phyloP scores from a whole-genome alignment of 371 early-diverging fungal genomes.

The Astathelohania contejeani region DNA sequence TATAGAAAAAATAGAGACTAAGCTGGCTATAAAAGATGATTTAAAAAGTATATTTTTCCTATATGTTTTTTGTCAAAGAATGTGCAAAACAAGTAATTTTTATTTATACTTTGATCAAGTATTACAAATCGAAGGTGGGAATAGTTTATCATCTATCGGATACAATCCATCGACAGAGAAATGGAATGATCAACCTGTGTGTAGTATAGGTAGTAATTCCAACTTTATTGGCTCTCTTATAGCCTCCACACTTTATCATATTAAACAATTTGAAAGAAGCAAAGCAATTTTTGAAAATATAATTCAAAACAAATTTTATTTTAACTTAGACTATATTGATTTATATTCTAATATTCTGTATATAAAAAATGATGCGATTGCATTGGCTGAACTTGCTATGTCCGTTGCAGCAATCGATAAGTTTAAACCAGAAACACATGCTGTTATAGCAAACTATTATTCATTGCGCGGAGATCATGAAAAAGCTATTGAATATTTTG shows the following conservation, averaged over 20 bases:
- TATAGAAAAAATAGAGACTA: slow-evolving; percentile 6
- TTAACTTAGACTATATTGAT: slow-evolving; percentile 26
- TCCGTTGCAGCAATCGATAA: slow-evolving; percentile 26
- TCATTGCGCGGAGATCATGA: slow-evolving; percentile 28
- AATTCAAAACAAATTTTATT: too few relatives aligned
- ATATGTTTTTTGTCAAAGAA: neutral
- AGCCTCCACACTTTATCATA: too few relatives aligned
- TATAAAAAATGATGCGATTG: slow-evolving; percentile 24
- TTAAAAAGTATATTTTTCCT: slow-evolving; percentile 2
- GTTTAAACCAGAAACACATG: slow-evolving; percentile 27
- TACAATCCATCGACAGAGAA: too few relatives aligned
- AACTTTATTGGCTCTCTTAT: too few relatives aligned
- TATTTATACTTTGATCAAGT: too few relatives aligned
- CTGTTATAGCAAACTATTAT: slow-evolving; percentile 32
- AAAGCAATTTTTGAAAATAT: too few relatives aligned
- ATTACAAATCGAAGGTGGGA: too few relatives aligned
- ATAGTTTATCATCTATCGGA: too few relatives aligned
- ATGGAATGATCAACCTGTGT: too few relatives aligned
- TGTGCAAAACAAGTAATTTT: neutral
- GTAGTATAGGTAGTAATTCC: too few relatives aligned
- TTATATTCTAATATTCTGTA: slow-evolving; percentile 42
- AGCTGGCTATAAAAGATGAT: too few relatives aligned
- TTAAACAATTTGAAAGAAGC: too few relatives aligned
- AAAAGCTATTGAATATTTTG: slow-evolving; percentile 41
- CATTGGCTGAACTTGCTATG: slow-evolving; percentile 17